These are phyloP conservation scores for Boletus rufocinnamomeus DNA, from an alignment of 768 basidiomycete species.

Conservation along the genomic window DNA sequence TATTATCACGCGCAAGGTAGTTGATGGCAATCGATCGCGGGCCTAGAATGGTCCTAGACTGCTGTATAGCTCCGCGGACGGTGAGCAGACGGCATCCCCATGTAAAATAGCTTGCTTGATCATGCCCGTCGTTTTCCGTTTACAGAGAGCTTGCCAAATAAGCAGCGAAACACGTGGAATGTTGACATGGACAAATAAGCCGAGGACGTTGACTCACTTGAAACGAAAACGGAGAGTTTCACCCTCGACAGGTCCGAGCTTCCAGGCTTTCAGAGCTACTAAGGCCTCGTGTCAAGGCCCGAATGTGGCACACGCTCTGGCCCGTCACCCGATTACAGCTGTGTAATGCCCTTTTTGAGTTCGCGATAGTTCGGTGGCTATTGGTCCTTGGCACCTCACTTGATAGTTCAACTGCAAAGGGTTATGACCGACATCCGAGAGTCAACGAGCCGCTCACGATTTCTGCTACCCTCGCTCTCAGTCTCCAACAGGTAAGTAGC, in stretches of 20 bases:
- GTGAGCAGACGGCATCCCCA: background rate
- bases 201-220: background rate
- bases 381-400: background rate
- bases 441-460: background rate
- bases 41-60: background rate
- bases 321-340: background rate
- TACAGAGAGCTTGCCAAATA: background rate
- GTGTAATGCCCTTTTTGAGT: background rate
- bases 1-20: background rate
- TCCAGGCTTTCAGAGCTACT: background rate
- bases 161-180: background rate
- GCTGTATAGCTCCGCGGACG: conserved; percentile 1
- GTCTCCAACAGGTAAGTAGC: background rate
- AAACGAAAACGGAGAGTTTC: background rate
- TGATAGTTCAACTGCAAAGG: background rate
- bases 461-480: background rate
- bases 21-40: background rate
- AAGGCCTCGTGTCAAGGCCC: background rate
- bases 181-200: background rate
- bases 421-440: background rate
- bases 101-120: background rate
- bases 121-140: background rate
- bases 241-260: background rate
- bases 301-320: background rate
- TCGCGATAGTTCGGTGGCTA: background rate